Evolutionary conservation across 495 filamentous ascomycete genomes (phyloP).

Genomic region (Lophium mytilinum): DNA sequence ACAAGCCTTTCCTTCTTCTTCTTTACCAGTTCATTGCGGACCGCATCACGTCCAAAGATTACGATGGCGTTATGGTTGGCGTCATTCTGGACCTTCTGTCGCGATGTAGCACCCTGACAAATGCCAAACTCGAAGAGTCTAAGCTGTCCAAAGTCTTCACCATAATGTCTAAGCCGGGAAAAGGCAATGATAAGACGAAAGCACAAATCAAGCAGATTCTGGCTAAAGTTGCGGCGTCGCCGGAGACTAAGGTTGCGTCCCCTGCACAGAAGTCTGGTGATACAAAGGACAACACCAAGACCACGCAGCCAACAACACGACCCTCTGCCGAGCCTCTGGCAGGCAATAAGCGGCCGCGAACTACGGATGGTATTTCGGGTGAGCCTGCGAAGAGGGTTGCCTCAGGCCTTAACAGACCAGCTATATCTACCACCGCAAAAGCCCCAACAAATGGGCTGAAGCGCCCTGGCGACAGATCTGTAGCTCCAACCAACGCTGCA

Average conservation of each 20-base stretch:
- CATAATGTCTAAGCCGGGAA: slow-evolving; percentile 48
- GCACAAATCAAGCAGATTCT: slow-evolving; percentile 48
- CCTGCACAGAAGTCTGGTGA: slow-evolving; percentile 24
- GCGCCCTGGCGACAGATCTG: slow-evolving; percentile 13
- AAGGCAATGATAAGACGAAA: slow-evolving; percentile 56
- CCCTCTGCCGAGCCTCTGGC: slow-evolving; percentile 24
- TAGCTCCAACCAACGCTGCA: slow-evolving; percentile 20
- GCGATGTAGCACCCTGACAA: slow-evolving; percentile 55
- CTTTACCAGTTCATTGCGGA: slow-evolving; percentile 59
- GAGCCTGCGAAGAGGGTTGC: slow-evolving; percentile 31
- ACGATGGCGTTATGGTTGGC: slow-evolving; percentile 52
- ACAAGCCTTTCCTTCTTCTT: slow-evolving; percentile 46
- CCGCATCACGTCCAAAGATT: slow-evolving; percentile 57
- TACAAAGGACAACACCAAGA: slow-evolving; percentile 25
- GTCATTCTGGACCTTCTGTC: slow-evolving; percentile 51
- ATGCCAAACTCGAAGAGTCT: slow-evolving; percentile 52
- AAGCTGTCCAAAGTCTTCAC: slow-evolving; percentile 59
- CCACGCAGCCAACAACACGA: slow-evolving; percentile 27
- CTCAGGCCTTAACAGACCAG: slow-evolving; percentile 31
- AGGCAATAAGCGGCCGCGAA: slow-evolving; percentile 42
- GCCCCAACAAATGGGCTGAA: slow-evolving; percentile 3
- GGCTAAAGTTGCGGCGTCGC: slow-evolving; percentile 45
- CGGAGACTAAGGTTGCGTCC: slow-evolving; percentile 30
- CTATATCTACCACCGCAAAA: slow-evolving; percentile 31
- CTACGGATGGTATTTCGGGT: slow-evolving; percentile 36